These are phyloP conservation scores for Grigorovia yakushimaensis DNA, from an alignment of 805 yeast species.

Conservation along the genomic window DNA sequence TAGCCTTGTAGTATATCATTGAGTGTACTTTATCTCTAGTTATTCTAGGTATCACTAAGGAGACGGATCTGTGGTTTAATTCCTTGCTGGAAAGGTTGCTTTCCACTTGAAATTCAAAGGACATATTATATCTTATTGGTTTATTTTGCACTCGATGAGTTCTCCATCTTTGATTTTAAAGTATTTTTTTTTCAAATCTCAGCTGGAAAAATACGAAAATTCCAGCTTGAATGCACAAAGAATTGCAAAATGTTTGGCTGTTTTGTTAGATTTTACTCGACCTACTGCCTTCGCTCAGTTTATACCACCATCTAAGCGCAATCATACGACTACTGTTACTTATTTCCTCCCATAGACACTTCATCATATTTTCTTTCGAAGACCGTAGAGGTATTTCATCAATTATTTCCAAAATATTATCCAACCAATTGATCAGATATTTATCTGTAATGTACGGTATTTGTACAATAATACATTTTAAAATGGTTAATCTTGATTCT, in stretches of 20 bases:
- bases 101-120: conserved; percentile 23
- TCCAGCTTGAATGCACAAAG: too few relatives aligned
- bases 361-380: conserved; percentile 7
- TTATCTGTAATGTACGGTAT: conserved; percentile 10
- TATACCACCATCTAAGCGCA: conserved; percentile 26
- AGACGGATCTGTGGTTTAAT: conserved; percentile 26
- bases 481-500: conserved; percentile 7
- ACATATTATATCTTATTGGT: not conserved
- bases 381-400: not conserved
- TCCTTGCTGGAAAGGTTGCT: conserved; percentile 21
- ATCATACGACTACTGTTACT: conserved; percentile 11
- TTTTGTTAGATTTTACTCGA: not conserved
- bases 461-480: conserved; percentile 18
- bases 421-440: conserved; percentile 18
- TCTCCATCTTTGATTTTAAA: too few relatives aligned
- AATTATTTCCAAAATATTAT: conserved; percentile 16
- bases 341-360: conserved; percentile 16
- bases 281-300: not conserved
- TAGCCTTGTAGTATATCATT: conserved; percentile 24
- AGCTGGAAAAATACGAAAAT: too few relatives aligned
- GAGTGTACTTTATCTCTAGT: conserved; percentile 25
- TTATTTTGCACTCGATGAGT: too few relatives aligned
- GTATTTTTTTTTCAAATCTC: too few relatives aligned
- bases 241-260: too few relatives aligned
- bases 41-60: conserved; percentile 25